A percentile compares a stretch with the other conserved stretches of the same genome.
Conservation (phyloP, 441 rosid genomes). For the Populus hybrid region DNA sequence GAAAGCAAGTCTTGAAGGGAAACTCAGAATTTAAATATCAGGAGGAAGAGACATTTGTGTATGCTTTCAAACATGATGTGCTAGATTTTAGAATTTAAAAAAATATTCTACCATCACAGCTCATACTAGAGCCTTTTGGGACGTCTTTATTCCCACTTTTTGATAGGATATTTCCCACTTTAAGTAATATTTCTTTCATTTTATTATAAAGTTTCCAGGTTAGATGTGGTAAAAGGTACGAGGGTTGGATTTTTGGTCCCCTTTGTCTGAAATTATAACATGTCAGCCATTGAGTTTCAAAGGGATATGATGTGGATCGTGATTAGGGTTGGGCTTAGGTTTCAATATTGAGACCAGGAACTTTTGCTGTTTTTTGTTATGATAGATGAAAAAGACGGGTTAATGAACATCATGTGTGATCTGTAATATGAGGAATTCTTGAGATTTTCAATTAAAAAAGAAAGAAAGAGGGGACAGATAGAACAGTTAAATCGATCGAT, state of each 20-base stretch:
- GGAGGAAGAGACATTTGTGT: not conserved
- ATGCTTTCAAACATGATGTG: not conserved
- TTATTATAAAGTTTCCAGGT: slow-evolving; percentile 1
- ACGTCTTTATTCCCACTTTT: slow-evolving; percentile 3
- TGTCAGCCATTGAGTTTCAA: not conserved
- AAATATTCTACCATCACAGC: not conserved
- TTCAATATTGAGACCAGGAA: not conserved
- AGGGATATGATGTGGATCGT: not conserved
- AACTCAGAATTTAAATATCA: not conserved
- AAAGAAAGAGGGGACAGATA: not conserved
- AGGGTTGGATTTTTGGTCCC: not conserved
- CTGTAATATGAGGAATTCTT: slow-evolving; percentile 9
- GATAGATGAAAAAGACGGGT: slow-evolving; percentile 2
- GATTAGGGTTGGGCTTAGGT: not conserved
- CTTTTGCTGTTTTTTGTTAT: slow-evolving; percentile 2
- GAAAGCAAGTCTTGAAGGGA: not conserved
- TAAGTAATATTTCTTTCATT: slow-evolving; percentile 1
- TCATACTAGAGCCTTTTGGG: not conserved
- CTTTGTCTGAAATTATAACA: not conserved
- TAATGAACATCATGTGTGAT: not conserved
- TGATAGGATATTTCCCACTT: slow-evolving; percentile 9
- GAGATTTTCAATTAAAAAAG: not conserved
- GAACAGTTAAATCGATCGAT: slow-evolving; percentile 22
- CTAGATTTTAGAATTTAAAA: not conserved
- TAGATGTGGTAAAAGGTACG: not conserved